Conservation (phyloP, 1,284 basidiomycete species). For the Golubevia pallescens region DNA sequence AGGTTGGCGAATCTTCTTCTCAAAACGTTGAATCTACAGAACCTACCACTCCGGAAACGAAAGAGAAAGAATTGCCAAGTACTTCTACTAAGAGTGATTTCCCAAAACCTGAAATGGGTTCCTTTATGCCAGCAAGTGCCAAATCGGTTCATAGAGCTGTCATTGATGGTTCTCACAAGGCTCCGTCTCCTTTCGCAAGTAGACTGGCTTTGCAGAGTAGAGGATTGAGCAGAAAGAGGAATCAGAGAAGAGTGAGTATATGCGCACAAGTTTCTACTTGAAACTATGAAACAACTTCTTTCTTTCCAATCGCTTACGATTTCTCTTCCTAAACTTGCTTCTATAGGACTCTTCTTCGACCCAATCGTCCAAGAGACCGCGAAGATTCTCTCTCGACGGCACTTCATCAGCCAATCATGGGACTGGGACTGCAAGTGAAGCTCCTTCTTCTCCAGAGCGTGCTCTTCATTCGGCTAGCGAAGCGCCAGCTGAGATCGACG, state of each 20-base stretch:
- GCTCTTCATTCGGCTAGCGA: neutral
- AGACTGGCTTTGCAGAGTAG: slow-evolving; percentile 35
- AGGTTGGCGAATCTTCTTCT: neutral
- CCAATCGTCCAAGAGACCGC: slow-evolving; percentile 27
- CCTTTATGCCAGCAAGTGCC: slow-evolving; percentile 49
- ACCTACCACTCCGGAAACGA: slow-evolving; percentile 1
- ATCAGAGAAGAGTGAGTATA: neutral
- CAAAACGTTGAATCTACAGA: neutral
- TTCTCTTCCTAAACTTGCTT: slow-evolving; percentile 9
- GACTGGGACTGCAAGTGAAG: slow-evolving; percentile 34
- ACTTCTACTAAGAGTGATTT: slow-evolving; percentile 1
- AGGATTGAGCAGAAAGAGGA: slow-evolving; percentile 37
- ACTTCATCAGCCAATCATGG: slow-evolving; percentile 18
- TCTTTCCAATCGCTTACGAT: neutral
- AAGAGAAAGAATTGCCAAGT: neutral
- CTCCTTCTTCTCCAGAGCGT: slow-evolving; percentile 37
- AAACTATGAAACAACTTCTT: neutral
- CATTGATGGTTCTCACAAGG: slow-evolving; percentile 53
- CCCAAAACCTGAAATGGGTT: slow-evolving; percentile 44
- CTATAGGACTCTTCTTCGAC: slow-evolving; percentile 6
- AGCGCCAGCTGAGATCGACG: slow-evolving; percentile 17
- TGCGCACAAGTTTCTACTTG: too few species aligned
- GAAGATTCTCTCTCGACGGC: slow-evolving; percentile 20
- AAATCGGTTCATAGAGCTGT: slow-evolving; percentile 59
- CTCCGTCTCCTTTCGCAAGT: slow-evolving; percentile 54